phyloP scores from a whole-genome alignment of 768 basidiomycete genomes.

The Boletus reticulatus region DNA sequence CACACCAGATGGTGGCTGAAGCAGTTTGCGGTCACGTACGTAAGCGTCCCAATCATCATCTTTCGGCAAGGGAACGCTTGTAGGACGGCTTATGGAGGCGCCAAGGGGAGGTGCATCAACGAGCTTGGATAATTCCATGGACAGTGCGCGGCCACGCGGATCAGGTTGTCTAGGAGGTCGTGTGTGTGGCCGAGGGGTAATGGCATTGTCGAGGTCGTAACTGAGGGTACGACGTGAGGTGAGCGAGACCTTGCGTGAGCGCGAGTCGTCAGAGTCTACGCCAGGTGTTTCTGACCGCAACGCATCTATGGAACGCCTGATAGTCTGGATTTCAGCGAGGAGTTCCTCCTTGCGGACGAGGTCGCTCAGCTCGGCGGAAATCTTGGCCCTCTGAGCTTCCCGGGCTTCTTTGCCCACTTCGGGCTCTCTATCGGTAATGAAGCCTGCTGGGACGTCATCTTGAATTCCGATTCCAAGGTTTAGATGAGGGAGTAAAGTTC shows the following conservation, averaged over 20 bases:
- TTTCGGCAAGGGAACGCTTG: conserved; percentile 60
- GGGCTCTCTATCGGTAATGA: conserved; percentile 50
- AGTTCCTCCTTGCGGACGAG: conserved; percentile 69
- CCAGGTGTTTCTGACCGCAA: conserved; percentile 68
- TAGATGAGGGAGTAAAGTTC: conserved; percentile 60
- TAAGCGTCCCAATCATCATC: conserved; percentile 88
- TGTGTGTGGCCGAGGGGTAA: conserved; percentile 53
- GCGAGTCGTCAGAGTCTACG: conserved; percentile 47
- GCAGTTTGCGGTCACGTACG: conserved; percentile 76
- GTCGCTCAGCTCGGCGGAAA: conserved; percentile 46
- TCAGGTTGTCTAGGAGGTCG: conserved; percentile 69
- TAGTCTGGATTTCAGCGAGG: conserved; percentile 73
- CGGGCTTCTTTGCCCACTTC: conserved; percentile 29
- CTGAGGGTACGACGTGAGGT: conserved; percentile 68
- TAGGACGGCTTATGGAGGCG: conserved; percentile 63
- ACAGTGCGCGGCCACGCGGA: conserved; percentile 67
- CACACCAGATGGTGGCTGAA: conserved; percentile 80
- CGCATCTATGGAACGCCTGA: conserved; percentile 75
- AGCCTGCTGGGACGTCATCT: conserved; percentile 69
- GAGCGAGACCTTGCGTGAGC: conserved; percentile 62
- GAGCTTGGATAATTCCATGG: conserved; percentile 63
- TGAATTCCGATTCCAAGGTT: conserved; percentile 76
- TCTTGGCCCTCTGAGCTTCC: conserved; percentile 33
- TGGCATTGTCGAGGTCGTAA: conserved; percentile 56
- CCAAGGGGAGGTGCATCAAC: conserved; percentile 43